Conservation (phyloP, 495 filamentous ascomycete genomes). For the Hypoxylon fuscum region DNA sequence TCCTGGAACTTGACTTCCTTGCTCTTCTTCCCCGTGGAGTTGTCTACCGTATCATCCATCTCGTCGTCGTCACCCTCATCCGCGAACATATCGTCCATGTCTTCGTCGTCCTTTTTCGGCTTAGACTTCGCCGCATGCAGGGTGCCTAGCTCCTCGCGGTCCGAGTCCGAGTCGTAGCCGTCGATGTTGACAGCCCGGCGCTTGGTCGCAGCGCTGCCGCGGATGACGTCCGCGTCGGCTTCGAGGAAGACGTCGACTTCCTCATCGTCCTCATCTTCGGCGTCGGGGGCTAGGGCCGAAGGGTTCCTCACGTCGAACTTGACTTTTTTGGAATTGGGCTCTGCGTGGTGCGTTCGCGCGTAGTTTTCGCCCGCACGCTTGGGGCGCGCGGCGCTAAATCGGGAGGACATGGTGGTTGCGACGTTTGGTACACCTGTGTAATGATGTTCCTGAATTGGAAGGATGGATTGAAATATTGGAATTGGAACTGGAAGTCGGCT, state of each 20-base stretch:
- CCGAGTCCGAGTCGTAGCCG: slow-evolving; percentile 94
- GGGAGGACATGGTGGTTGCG: slow-evolving; percentile 64
- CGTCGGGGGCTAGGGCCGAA: slow-evolving; percentile 81
- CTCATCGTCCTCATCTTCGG: slow-evolving; percentile 68
- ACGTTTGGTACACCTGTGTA: too few species aligned
- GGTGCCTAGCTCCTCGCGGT: slow-evolving; percentile 69
- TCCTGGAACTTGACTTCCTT: slow-evolving; percentile 83
- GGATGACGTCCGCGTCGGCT: slow-evolving; percentile 87
- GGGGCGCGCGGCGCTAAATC: slow-evolving; percentile 73
- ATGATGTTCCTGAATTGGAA: slow-evolving; percentile 8
- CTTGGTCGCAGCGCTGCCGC: slow-evolving; percentile 80
- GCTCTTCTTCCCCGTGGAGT: slow-evolving; percentile 66
- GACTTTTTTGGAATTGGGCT: slow-evolving; percentile 76
- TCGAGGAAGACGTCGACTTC: slow-evolving; percentile 65
- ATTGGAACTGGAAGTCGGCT: slow-evolving; percentile 9
- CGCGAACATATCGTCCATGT: slow-evolving; percentile 92
- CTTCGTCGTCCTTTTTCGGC: slow-evolving; percentile 57
- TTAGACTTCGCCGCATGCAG: slow-evolving; percentile 47
- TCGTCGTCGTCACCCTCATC: slow-evolving; percentile 72
- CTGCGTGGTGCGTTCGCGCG: slow-evolving; percentile 73
- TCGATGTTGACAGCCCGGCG: slow-evolving; percentile 94
- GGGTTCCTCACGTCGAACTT: slow-evolving; percentile 97
- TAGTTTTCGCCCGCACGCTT: slow-evolving; percentile 85
- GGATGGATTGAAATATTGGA: slow-evolving; percentile 6
- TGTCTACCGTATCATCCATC: slow-evolving; percentile 59